These are phyloP conservation scores for Glutinoglossum americanum DNA, from an alignment of 495 filamentous ascomycete species.

Conservation along the genomic window DNA sequence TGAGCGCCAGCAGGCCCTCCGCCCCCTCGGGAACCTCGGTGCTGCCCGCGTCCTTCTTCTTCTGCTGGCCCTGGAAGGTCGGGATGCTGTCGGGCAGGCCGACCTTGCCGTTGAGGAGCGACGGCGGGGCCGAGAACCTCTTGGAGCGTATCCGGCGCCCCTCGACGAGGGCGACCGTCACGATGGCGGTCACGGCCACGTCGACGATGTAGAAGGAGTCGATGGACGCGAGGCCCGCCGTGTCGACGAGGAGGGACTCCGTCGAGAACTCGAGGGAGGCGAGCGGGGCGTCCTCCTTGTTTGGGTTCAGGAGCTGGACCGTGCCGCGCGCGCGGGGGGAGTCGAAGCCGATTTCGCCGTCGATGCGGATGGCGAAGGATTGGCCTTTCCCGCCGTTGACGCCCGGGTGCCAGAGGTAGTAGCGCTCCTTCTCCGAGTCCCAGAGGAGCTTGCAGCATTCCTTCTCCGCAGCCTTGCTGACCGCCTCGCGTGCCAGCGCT, in stretches of 20 bases:
- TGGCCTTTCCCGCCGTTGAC: constrained; percentile 26
- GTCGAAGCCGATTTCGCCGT: constrained; percentile 27
- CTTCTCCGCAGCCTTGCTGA: constrained; percentile 41
- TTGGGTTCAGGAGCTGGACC: neutral
- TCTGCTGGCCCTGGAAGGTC: neutral
- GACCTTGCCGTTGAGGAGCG: neutral
- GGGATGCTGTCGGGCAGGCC: neutral
- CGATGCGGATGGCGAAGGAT: constrained; percentile 24
- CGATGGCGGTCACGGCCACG: constrained; percentile 42
- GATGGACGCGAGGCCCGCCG: constrained; percentile 22
- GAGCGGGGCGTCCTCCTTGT: constrained; percentile 24
- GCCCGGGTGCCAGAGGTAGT: constrained; percentile 53
- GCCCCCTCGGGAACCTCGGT: neutral
- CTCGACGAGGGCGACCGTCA: constrained; percentile 37
- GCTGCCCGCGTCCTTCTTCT: neutral
- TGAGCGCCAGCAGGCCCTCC: neutral
- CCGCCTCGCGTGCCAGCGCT: constrained; percentile 29
- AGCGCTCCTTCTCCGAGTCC: constrained; percentile 36
- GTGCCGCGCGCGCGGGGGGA: constrained; percentile 1
- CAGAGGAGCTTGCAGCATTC: constrained; percentile 54
- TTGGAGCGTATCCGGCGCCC: neutral
- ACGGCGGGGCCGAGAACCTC: neutral
- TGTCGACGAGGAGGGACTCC: constrained; percentile 22
- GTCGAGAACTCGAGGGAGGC: constrained; percentile 28
- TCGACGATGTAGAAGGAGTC: constrained; percentile 54